Conservation (phyloP, 2,329 filamentous ascomycete genomes). For the Aschersonia sp. region DNA sequence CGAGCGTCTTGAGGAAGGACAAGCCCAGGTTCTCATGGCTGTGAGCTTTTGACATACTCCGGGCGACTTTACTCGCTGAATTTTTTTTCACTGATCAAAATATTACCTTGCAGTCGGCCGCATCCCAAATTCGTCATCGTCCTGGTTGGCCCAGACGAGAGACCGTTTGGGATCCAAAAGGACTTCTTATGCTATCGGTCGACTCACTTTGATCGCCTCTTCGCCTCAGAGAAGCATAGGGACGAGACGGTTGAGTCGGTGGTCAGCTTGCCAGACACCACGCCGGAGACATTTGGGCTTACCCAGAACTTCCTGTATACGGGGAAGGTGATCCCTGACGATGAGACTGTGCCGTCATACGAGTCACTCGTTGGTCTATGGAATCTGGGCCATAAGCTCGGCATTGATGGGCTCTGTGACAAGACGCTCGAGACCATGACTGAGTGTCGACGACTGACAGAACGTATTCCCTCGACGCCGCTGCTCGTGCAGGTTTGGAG, state of each 20-base stretch:
- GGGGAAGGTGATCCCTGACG: conserved; percentile 27
- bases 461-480: conserved; percentile 41
- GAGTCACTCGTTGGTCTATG: conserved; percentile 40
- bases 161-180: conserved; percentile 43
- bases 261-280: conserved; percentile 32
- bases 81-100: neutral
- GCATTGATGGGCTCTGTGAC: conserved; percentile 40
- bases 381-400: conserved; percentile 38
- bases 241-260: conserved; percentile 32
- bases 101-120: conserved; percentile 24
- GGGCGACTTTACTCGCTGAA: neutral
- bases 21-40: conserved; percentile 20
- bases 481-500: conserved; percentile 48
- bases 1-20: neutral
- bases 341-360: conserved; percentile 31
- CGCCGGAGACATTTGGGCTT: conserved; percentile 37
- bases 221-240: conserved; percentile 16
- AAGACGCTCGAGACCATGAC: conserved; percentile 42
- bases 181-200: conserved; percentile 42
- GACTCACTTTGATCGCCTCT: conserved; percentile 30
- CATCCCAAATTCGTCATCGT: conserved; percentile 42
- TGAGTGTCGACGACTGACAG: conserved; percentile 36
- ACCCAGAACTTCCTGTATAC: conserved; percentile 41
- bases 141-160: conserved; percentile 35
- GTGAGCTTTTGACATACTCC: conserved; percentile 11